These are phyloP conservation scores for Hansenula anomala DNA, from an alignment of 1,139 yeast species.

Conservation along the genomic window DNA sequence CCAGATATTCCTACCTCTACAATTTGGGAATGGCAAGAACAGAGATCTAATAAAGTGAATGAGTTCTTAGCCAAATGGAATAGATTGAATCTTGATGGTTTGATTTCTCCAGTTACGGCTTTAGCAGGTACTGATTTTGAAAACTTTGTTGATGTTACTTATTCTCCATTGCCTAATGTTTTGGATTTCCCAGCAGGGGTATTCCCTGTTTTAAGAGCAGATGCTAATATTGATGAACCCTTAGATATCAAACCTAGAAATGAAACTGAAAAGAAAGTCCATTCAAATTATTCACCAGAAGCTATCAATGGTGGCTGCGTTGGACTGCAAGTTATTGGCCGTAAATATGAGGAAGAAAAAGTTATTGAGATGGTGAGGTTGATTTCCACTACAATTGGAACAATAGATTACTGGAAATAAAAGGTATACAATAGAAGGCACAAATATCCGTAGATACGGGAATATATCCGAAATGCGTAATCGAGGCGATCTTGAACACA, in stretches of 20 bases:
- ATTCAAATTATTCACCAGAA: constrained; percentile 27
- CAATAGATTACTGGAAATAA: not conserved
- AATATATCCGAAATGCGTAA: not conserved
- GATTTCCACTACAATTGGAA: constrained; percentile 1
- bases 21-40: constrained; percentile 43
- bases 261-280: constrained; percentile 9
- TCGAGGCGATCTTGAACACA: too few species aligned
- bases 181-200: constrained; percentile 35
- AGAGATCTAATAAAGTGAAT: constrained; percentile 27
- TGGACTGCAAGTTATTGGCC: constrained; percentile 37
- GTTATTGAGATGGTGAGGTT: constrained; percentile 29
- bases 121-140: constrained; percentile 35
- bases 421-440: too few species aligned
- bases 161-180: constrained; percentile 38
- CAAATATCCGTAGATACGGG: not conserved
- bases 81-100: constrained; percentile 44
- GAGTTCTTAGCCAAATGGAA: constrained; percentile 39
- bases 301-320: constrained; percentile 37
- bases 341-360: constrained; percentile 36
- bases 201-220: constrained; percentile 39
- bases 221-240: constrained; percentile 24
- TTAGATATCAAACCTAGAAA: constrained; percentile 6
- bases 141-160: constrained; percentile 17
- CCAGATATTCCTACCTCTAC: constrained; percentile 52
- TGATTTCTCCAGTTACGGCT: constrained; percentile 42